Evolutionary conservation across 2,329 filamentous ascomycete species (phyloP), one percentile per base, ranked within the genome.

Genomic region (Fusarium sp.): DNA sequence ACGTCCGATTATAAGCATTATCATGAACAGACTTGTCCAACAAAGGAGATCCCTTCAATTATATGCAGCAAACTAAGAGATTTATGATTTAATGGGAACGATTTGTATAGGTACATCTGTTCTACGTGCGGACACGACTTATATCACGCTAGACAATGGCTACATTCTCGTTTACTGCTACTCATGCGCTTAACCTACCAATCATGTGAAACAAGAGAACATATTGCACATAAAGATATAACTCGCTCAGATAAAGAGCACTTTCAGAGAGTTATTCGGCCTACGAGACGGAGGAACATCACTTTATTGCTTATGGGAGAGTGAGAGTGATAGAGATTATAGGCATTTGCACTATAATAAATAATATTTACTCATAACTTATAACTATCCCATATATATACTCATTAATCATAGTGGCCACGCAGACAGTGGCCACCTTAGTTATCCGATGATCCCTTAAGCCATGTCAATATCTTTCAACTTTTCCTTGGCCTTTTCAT

Each of bases 71-170:
- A 53, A 41, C 48, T 25, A 58, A 39, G 31, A 36, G 6, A 38
- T 64, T 39, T 44, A 7, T 65, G 56, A 46, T 43, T 61, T n/a
- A 58, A 52, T 15, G 43, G 58, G 32, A 34, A 65, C 13, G 39
- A 34, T 3, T 61, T 63, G 2, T 70, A 61, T 2, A 67, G 74
- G 6, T 77, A 76, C 59, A 81, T 81, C 57, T 81, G 79, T 53
- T 50, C 56, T 0, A 76, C 48, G 2, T 81, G 79, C 43, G 78
- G 79, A 2, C 80, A 79, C 43, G 79, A 81, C 46, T 35, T 80
- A 15, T 78, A 79, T 48, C 72, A 72, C 8, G 19, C 19, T 19
- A 19, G 19, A 19, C 3, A 19, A 19, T 19, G 19, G 19, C 19
- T 19, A 19, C 19, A 19, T 19, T 3, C 19, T 19, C 19, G 19